A percentile compares a stretch with the other conserved stretches of the same genome.
These are phyloP conservation scores for Xerocomus minutiporus DNA, from an alignment of 1,284 basidiomycete genomes.

Conservation along the genomic window DNA sequence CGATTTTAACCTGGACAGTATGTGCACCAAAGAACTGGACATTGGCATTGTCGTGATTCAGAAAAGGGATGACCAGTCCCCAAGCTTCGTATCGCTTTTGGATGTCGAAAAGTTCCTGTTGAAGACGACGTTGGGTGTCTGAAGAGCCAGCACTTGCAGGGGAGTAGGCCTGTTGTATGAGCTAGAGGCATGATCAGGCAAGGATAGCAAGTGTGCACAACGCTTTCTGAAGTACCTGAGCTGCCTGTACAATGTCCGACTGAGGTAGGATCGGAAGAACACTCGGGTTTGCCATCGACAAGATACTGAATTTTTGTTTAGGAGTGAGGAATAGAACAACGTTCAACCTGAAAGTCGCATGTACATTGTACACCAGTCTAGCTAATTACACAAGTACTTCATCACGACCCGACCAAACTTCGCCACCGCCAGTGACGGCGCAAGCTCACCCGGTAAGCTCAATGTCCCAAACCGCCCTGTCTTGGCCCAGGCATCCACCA, in stretches of 20 bases:
- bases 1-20: conserved; percentile 87
- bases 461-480: conserved; percentile 33
- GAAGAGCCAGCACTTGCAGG: conserved; percentile 47
- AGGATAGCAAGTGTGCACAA: not conserved
- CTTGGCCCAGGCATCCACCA: conserved; percentile 50
- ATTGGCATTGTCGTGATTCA: conserved; percentile 67
- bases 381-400: no score
- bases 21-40: conserved; percentile 92
- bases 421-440: conserved; percentile 12
- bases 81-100: conserved; percentile 72
- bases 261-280: conserved; percentile 30
- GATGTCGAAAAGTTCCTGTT: conserved; percentile 69
- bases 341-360: not conserved
- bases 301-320: not conserved
- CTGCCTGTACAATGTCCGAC: conserved; percentile 31
- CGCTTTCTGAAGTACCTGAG: conserved; percentile 23
- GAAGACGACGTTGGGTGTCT: conserved; percentile 58
- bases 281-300: conserved; percentile 19
- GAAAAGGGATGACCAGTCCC: conserved; percentile 72
- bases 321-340: not conserved
- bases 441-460: conserved; percentile 7
- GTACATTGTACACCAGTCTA: not conserved
- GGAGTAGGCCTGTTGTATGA: conserved; percentile 61
- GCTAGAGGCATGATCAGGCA: conserved; percentile 30
- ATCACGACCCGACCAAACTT: not conserved